Evolutionary conservation across 192 early-diverging fungal species (phyloP).

Genomic region (Jimgerdemannia lactiflua): DNA sequence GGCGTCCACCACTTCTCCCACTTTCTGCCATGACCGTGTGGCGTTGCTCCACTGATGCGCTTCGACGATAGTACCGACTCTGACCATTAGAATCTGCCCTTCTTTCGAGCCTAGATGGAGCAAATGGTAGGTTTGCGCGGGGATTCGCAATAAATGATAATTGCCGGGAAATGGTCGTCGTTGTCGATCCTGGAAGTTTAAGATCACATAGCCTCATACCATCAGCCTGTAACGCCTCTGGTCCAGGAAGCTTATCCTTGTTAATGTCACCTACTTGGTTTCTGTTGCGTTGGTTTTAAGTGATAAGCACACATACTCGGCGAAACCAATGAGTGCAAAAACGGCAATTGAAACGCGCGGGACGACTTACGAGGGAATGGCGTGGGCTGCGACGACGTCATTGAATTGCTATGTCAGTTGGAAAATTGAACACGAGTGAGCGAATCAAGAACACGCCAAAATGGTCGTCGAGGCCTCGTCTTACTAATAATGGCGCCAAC

Average conservation of each 20-base stretch:
- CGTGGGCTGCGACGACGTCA: conserved; percentile 47
- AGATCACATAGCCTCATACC: neutral
- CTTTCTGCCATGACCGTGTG: conserved; percentile 70
- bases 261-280: conserved; percentile 85
- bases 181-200: too few species aligned
- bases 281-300: conserved; percentile 19
- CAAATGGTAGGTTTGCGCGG: too few species aligned
- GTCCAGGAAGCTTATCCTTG: conserved; percentile 74
- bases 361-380: conserved; percentile 59
- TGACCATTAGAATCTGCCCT: conserved; percentile 89
- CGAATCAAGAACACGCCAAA: too few species aligned
- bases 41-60: conserved; percentile 83
- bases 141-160: too few species aligned
- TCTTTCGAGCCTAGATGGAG: conserved; percentile 62
- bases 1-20: conserved; percentile 94
- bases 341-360: neutral
- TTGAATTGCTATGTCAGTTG: conserved; percentile 38
- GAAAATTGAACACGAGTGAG: neutral
- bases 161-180: too few species aligned
- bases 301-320: too few species aligned
- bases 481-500: neutral
- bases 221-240: conserved; percentile 58
- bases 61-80: conserved; percentile 67
- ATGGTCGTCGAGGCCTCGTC: too few species aligned
- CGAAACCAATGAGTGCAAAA: too few species aligned